Base-by-base conservation (phyloP, 2,329 filamentous ascomycete species). In the Pseudocercospora cruenta region DNA sequence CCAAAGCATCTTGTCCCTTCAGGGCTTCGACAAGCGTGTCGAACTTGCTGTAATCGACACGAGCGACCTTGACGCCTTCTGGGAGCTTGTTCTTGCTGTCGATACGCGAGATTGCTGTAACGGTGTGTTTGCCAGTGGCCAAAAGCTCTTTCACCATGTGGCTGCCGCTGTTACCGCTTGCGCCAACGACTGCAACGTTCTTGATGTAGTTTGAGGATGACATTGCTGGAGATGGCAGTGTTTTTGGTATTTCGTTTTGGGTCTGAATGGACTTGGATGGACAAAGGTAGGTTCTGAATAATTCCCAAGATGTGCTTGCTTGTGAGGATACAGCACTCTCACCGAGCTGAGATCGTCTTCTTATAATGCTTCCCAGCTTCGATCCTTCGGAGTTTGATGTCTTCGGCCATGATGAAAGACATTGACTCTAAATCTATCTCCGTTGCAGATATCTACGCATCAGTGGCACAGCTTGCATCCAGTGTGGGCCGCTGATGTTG, bases 31-130 rank as follows among this genome's bases (percentile, higher is more conserved):
- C 73, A 24, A 82, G 64, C 10, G 75, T 69, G 5, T 72, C 67
- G 3, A 81, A 77, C 19, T 84, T 76, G 14, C 80, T 71, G 74
- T 88, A 88, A 77, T 86, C 76, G 64, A 85, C 74, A 24, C 71
- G 74, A 22, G 76, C 79, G 39, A 81, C 72, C 4, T 72, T 70
- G 53, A 84, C 74, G 21, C 76, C 82, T 0, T 72, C 68, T 7
- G 82, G 82, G 2, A 86, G 75, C 0, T 70, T 78, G 65, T 69
- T 76, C 2, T 73, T 80, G 69, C 82, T 83, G 31, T 79, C 80
- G 1, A 68, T 60, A 53, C 85, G 83, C 1, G 81, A 82, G 47
- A 87, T 74, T 66, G 83, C 83, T 0, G 84, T 87, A 66, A 87
- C 74, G 14, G 70, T 81, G 72, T 85, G 82, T 54, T 81, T 80